Evolutionary conservation across 495 filamentous ascomycete genomes (phyloP), one percentile per base, ranked within the genome.

Genomic region (Penicillium macrosclerotiorum): DNA sequence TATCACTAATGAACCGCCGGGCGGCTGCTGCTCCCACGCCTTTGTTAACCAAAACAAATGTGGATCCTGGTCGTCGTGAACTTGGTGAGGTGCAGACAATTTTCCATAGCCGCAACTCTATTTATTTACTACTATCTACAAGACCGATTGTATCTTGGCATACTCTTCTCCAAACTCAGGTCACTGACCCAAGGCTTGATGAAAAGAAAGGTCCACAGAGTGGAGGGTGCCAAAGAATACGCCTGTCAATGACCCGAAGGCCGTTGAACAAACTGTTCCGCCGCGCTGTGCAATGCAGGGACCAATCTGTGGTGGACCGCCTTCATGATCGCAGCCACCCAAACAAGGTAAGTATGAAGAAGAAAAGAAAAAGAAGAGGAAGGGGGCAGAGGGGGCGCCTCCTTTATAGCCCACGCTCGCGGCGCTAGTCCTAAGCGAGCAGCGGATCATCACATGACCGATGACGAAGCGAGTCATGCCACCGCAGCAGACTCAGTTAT

Each of bases 261-360:
- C 76, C 73, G 74, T 71, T 80, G 72, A 78, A 80, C 73, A 59
- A 64, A 70, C 68, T 71, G 75, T 60, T 76, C 68, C 75, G 64
- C 79, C 81, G 68, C 80, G 78, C 55, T 83, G 82, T 83, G 78
- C 80, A 79, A 84, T 85, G 79, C 73, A 83, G 78, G 78, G 65
- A 78, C 82, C 75, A 74, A 75, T 66, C 64, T 65, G 72, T 81
- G 73, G 73, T 69, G 69, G 54, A 63, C 76, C 66, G 73, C 68
- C 68, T 77, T 80, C 68, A 66, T 84, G 81, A 84, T 70, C 80
- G 69, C 72, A 65, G 71, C 65, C 69, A 68, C 73, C 71, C 73
- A 77, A 76, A 80, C 78, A 84, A 85, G 80, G 81, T 85, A 85
- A 84, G 80, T 83, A 84, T 85, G 79, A 82, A 77, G 76, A 82